Evolutionary conservation across 345 rosid genomes (phyloP), one percentile per base, ranked within the genome.

Genomic region (Aquilaria malaccensis): DNA sequence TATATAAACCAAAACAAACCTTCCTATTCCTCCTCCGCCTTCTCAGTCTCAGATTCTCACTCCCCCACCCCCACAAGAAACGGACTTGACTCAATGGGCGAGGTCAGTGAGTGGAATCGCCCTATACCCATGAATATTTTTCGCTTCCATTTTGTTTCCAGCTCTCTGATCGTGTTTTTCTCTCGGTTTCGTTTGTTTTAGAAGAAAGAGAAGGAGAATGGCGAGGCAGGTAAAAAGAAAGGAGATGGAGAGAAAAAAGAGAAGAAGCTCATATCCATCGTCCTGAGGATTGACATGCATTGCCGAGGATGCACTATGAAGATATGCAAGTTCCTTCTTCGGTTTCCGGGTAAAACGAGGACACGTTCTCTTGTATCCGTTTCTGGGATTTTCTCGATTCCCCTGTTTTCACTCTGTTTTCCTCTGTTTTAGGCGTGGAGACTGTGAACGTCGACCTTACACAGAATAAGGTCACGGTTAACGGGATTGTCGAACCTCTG

Each of bases 251-350:
- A 60, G 32, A 56, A 66, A 14, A 70, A 69, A n/a, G 76, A 72
- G 14, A 70, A 73, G 32, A 70, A 66, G 15, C 33, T 79, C 0
- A 2, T 59, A 9, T 61, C 78, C 10, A 78, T 80, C 60, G 83
- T 94, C 65, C 72, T 94, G 67, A 94, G 85, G 66, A 57, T 83
- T 0, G 91, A 90, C 33, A 86, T 85, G 85, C 88, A 88, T 57
- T 94, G 99, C 56, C 95, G 78, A 4, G 97, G 99, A 1, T 94
- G 99, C 43, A 85, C 86, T 31, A 60, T 79, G 33, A 75, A 72
- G 50, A 69, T 88, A 73, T 62, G 63, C 52, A 88, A 69, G 69
- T 15, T 12, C 11, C 80, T 75, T 65, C 91, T 81, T 50, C 0
- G 57, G 60, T 56, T 88, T 30, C 55, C 77, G 61, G 98, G 98